Base-by-base conservation (phyloP, 2,329 filamentous ascomycete species). In the Periconia sp. region DNA sequence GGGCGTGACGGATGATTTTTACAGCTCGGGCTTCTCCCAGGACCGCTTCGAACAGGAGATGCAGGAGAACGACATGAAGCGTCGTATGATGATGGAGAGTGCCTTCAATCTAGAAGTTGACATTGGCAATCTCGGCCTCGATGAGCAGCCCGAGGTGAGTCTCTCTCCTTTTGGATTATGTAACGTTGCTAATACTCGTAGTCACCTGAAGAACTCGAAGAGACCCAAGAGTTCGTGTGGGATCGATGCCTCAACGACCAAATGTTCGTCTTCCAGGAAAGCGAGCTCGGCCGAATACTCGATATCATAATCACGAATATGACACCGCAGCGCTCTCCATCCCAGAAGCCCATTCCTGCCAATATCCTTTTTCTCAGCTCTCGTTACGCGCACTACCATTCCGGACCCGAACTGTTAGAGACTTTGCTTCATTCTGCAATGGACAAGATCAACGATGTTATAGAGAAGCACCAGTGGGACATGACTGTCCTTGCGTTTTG, bases 401-500 rank as follows among this genome's bases (percentile, higher is more conserved):
- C 92, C 33, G 95, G 89, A 59, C 81, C 82, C 2, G 92, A 96
- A 50, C 78, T 99, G 8, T 76, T 99, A 8, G 86, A 84, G 13
- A 87, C 87, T 30, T 81, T 97, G 18, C 81, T 99, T 12, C 79
- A 88, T 18, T 86, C 87, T 24, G 90, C 94, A 25, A 95, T 95
- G 81, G 90, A 95, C 63, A 94, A 92, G 71, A 97, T 99, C 60
- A 97, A 97, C 65, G 87, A 91, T 46, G 90, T 96, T 21, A 91
- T 99, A n/a, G 94, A 97, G 70, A 83, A 83, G 48, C 86, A 92
- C 63, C 94, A 99, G 66, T 97, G 94, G 94, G 94, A 99, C 66
- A 99, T 99, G 94, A 99, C 94, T 0, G 96, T 99, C 55, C 77
- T 99, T 25, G 94, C 94, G 2, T 99, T 99, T 66, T 99, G 94